phyloP scores from a whole-genome alignment of 148 eudicot species.

The Chenopodium quinoa region DNA sequence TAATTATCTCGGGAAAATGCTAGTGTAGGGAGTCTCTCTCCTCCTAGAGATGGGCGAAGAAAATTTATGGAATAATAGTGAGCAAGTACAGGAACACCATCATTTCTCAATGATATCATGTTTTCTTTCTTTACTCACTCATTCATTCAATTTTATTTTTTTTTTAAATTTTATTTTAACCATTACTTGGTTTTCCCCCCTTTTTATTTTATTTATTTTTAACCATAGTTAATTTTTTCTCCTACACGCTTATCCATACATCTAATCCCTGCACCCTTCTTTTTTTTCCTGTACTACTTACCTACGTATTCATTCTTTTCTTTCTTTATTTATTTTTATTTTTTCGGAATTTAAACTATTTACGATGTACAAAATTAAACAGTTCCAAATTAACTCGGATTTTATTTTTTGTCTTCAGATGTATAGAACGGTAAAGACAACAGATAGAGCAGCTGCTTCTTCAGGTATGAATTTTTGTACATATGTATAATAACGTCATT shows the following conservation, averaged over 20 bases:
- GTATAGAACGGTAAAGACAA: constrained; percentile 95
- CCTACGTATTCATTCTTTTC: constrained; percentile 16
- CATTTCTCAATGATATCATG: constrained; percentile 88
- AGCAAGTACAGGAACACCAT: constrained; percentile 77
- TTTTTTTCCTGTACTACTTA: neutral
- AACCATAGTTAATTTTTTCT: constrained; percentile 38
- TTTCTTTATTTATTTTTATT: neutral
- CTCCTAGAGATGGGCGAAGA: constrained; percentile 38
- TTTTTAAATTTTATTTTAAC: constrained; percentile 14
- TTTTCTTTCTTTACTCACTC: neutral
- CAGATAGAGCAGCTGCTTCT: constrained; percentile 82
- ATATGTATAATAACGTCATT: too few relatives aligned
- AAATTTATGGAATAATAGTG: constrained; percentile 27
- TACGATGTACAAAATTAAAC: too few relatives aligned
- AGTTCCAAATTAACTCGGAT: neutral
- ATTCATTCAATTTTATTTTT: neutral
- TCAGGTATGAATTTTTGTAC: constrained; percentile 44
- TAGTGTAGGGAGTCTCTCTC: constrained; percentile 13
- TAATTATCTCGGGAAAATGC: constrained; percentile 33
- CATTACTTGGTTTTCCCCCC: neutral
- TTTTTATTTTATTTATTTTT: constrained; percentile 8
- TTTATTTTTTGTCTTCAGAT: constrained; percentile 38
- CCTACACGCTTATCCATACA: constrained; percentile 37
- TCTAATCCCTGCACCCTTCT: constrained; percentile 30
- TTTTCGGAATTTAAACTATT: too few relatives aligned